Base-by-base conservation (phyloP, 208 protist genomes). In the Trypanosoma theileri region DNA sequence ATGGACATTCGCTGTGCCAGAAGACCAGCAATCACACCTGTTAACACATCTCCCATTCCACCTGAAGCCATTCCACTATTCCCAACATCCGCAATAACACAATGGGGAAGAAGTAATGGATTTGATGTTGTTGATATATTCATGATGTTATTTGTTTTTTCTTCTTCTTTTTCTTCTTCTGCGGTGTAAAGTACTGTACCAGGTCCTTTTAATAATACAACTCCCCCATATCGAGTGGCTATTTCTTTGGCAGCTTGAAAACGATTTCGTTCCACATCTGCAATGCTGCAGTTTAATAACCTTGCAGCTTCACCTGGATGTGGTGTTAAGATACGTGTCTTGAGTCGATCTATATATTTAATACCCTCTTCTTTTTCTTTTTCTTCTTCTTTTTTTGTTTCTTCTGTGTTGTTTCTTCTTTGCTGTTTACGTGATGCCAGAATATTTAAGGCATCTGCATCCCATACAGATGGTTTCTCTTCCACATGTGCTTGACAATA, bases 21-120 rank as follows among this genome's bases (percentile, higher is more conserved):
- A 10, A 93, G 64, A 0, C 77, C 81, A 0, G 79, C 82, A 40
- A 92, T 60, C 9, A 89, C 56, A 1, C 90, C 90, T 0, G 85
- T 93, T 14, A 95, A 77, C 10, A 92, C 84, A 73, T 95, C 90
- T 0, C 90, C 90, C 81, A 91, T 89, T 41, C 90, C 90, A 42
- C 90, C 90, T 16, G 75, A 84, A 14, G 81, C 86, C 90, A 95
- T 95, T n/a, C 86, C 90, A 3, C 81, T 78, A 65, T 93, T 95
- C 35, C 90, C 90, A 4, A 83, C 90, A 59, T 95, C 85, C 9
- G 89, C 65, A 9, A 92, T 77, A n/a, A 85, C 78, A 52, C 60
- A 78, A 31, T 42, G 31, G 16, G 60, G 11, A 28, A 44, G 62
- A 8, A 69, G 21, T 24, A 69, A 19, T 16, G 21, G 24, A 24